Evolutionary conservation across 257 asterid species (phyloP), one percentile per base, ranked within the genome.

Genomic region (Solanum pimpinellifolium): DNA sequence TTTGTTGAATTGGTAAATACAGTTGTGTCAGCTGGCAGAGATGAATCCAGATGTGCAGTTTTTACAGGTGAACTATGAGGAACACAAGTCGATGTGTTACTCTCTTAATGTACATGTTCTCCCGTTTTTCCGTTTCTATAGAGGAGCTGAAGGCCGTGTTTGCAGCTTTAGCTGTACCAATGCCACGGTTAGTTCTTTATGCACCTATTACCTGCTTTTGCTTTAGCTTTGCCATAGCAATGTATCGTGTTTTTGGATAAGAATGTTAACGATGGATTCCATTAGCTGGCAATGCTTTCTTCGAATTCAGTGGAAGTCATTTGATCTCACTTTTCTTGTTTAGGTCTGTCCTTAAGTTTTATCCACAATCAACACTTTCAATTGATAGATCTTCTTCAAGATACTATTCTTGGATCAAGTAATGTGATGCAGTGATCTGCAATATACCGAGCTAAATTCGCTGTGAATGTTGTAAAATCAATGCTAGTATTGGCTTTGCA

Each of bases 141-240:
- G 91, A 69, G 94, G 92, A 75, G 89, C 88, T 86, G 86, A 85
- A 44, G 94, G 92, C 35, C 91, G 90, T 83, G 85, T 92, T 23
- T 90, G 94, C 88, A 92, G 94, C 90, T 92, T 92, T 76, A 92
- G 94, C 49, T 90, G 94, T 81, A 92, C 91, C 52, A 92, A 89
- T 82, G 92, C 92, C 77, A 90, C 92, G 87, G 92, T 91, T 46
- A 77, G 93, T 87, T 42, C 25, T n/a, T 41, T 29, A 72, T 86
- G 25, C 16, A 14, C 70, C 23, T 42, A 33, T 42, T 76, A 7
- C 77, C 25, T 69, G 75, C 41, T 15, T 75, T 6, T 74, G 1
- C 44, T 25, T 0, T 49, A 37, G 49, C 74, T 75, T 4, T 37
- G 6, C 31, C 44, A 12, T 49, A 75, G 49, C 74, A 56, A 66